phyloP scores from a whole-genome alignment of 2,329 filamentous ascomycete species.

The Colletotrichum acutatum region DNA sequence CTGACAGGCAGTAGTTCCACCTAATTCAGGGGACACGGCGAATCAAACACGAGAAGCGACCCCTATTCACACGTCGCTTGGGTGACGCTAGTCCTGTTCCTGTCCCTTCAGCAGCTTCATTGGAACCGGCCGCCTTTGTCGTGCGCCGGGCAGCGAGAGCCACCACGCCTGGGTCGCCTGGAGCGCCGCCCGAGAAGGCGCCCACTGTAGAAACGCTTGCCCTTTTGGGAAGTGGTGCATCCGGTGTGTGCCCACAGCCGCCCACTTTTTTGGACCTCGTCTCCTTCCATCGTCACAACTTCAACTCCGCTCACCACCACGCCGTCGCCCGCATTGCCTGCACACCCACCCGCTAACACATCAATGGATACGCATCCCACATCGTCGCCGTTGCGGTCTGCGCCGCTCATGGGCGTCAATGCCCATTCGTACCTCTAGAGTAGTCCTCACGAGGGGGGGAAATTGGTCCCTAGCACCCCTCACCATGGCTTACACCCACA shows the following conservation, averaged over 20 bases:
- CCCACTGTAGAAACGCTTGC: constrained; percentile 3
- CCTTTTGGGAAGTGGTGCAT: constrained; percentile 3
- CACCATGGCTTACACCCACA: constrained; percentile 3
- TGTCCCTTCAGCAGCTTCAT: constrained; percentile 1
- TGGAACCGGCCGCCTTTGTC: background rate
- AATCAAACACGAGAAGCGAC: background rate
- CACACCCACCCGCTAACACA: constrained; percentile 3
- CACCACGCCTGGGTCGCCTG: constrained; percentile 1
- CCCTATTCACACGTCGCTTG: constrained; percentile 11
- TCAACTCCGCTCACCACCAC: constrained; percentile 15
- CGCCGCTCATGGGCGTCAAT: constrained; percentile 4
- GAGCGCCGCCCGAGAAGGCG: background rate
- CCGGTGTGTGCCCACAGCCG: constrained; percentile 4
- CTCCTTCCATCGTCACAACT: background rate
- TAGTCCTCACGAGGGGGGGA: constrained; percentile 6
- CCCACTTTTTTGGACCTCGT: background rate
- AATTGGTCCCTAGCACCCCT: constrained; percentile 19
- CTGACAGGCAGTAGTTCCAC: constrained; percentile 2
- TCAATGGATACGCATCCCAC: background rate
- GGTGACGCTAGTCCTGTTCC: constrained; percentile 26
- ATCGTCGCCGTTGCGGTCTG: constrained; percentile 8
- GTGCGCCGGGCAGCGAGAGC: background rate
- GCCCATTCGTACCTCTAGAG: background rate
- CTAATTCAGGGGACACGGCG: constrained; percentile 10
- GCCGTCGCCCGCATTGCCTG: background rate